Evolutionary conservation across 2,329 filamentous ascomycete species (phyloP).

Genomic region (Diaporthe ampelina): DNA sequence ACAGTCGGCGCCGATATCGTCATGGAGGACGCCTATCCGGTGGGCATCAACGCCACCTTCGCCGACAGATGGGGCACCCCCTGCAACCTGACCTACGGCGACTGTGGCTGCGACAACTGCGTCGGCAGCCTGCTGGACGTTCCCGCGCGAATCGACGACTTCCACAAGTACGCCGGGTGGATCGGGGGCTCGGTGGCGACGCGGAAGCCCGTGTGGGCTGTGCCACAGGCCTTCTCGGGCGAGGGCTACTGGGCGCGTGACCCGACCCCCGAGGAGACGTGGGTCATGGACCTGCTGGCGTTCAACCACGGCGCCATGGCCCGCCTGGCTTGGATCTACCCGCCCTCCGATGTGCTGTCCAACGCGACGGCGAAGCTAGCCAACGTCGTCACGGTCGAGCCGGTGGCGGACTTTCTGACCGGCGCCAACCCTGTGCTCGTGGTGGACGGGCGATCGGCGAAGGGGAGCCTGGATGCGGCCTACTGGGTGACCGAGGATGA

Average conservation of each 20-base stretch:
- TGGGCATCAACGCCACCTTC: constrained; percentile 68
- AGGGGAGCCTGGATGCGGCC: constrained; percentile 51
- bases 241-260: constrained; percentile 63
- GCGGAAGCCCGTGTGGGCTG: constrained; percentile 61
- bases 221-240: constrained; percentile 62
- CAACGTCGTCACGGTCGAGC: constrained; percentile 51
- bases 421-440: constrained; percentile 46
- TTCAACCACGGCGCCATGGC: constrained; percentile 61
- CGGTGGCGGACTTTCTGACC: constrained; percentile 57
- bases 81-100: constrained; percentile 71
- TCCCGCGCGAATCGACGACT: constrained; percentile 54
- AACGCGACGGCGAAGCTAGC: constrained; percentile 56
- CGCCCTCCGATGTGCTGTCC: constrained; percentile 54
- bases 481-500: constrained; percentile 49
- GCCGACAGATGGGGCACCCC: constrained; percentile 66
- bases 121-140: constrained; percentile 67
- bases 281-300: constrained; percentile 60
- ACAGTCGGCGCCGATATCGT: constrained; percentile 68
- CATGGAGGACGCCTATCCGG: constrained; percentile 72
- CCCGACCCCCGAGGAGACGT: constrained; percentile 58
- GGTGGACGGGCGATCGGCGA: constrained; percentile 42
- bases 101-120: constrained; percentile 76
- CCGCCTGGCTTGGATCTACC: constrained; percentile 62
- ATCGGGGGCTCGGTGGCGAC: constrained; percentile 61
- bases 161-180: constrained; percentile 55